phyloP scores from a whole-genome alignment of 2,329 filamentous ascomycete species.

The Gremmenia infestans region DNA sequence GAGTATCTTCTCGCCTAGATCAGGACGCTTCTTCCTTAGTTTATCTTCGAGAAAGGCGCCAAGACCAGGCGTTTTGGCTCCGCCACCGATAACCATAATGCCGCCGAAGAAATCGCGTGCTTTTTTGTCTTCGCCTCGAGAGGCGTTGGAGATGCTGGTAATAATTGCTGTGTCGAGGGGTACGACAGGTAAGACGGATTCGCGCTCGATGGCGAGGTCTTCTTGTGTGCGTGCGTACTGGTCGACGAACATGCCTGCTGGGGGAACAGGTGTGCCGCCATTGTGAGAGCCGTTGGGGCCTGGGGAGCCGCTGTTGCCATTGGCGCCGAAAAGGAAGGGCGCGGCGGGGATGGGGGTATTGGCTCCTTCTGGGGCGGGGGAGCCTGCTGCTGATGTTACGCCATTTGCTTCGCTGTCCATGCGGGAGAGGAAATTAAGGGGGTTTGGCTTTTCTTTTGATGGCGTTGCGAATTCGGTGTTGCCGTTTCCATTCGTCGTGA shows the following conservation, averaged over 20 bases:
- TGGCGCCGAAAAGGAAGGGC: slow-evolving; percentile 48
- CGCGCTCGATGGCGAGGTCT: slow-evolving; percentile 61
- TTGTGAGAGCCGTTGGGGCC: slow-evolving; percentile 40
- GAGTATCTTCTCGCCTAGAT: slow-evolving; percentile 55
- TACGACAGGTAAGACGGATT: slow-evolving; percentile 74
- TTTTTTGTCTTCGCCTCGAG: slow-evolving; percentile 86
- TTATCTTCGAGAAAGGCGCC: slow-evolving; percentile 78
- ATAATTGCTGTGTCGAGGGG: slow-evolving; percentile 87
- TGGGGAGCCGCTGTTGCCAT: slow-evolving; percentile 28
- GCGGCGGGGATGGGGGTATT: slow-evolving; percentile 60
- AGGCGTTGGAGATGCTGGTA: slow-evolving; percentile 81
- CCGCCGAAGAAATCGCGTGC: slow-evolving; percentile 83
- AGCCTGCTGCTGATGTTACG: slow-evolving; percentile 74
- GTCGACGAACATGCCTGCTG: slow-evolving; percentile 33
- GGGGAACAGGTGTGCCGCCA: slow-evolving; percentile 41
- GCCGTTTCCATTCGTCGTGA: slow-evolving; percentile 28
- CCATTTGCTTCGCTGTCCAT: slow-evolving; percentile 56
- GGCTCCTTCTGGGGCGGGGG: slow-evolving; percentile 73
- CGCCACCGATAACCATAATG: slow-evolving; percentile 87
- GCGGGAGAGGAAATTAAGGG: slow-evolving; percentile 65
- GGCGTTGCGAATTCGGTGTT: slow-evolving; percentile 51
- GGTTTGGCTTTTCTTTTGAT: slow-evolving; percentile 58
- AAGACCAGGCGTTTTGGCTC: slow-evolving; percentile 74
- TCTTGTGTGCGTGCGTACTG: slow-evolving; percentile 36
- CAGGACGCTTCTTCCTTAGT: slow-evolving; percentile 61